These are phyloP conservation scores for Monosporozyma solicola DNA, from an alignment of 805 yeast genomes.

Conservation along the genomic window DNA sequence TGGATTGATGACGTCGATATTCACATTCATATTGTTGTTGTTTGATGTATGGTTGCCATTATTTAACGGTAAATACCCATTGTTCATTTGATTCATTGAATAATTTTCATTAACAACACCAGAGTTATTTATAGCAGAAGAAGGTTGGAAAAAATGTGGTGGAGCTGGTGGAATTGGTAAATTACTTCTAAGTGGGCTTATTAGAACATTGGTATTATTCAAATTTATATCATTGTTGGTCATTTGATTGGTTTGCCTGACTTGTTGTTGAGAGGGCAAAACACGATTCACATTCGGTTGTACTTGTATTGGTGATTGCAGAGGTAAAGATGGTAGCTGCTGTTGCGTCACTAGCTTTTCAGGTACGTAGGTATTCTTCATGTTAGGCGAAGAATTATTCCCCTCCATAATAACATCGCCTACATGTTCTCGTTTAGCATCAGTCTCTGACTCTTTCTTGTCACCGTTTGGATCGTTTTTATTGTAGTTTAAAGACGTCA, in stretches of 20 bases:
- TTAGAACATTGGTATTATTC: not conserved
- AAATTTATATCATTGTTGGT: not conserved
- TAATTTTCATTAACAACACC: not conserved
- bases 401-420: not conserved
- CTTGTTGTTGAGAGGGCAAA: not conserved
- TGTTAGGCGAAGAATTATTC: not conserved
- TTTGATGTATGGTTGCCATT: not conserved
- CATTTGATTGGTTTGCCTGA: not conserved
- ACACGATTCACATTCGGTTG: not conserved
- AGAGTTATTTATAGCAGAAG: not conserved
- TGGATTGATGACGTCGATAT: not conserved
- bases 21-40: not conserved
- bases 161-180: not conserved
- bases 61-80: not conserved
- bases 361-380: not conserved
- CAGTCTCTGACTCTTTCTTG: not conserved
- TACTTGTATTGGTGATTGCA: not conserved
- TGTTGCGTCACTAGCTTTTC: not conserved
- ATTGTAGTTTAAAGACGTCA: constrained; percentile 16
- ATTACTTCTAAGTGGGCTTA: not conserved
- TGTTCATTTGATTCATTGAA: not conserved
- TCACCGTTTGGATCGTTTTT: not conserved
- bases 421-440: not conserved
- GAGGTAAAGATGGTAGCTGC: not conserved
- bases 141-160: not conserved